phyloP scores from a whole-genome alignment of 2,329 filamentous ascomycete genomes.

The Byssochlamys sp. region DNA sequence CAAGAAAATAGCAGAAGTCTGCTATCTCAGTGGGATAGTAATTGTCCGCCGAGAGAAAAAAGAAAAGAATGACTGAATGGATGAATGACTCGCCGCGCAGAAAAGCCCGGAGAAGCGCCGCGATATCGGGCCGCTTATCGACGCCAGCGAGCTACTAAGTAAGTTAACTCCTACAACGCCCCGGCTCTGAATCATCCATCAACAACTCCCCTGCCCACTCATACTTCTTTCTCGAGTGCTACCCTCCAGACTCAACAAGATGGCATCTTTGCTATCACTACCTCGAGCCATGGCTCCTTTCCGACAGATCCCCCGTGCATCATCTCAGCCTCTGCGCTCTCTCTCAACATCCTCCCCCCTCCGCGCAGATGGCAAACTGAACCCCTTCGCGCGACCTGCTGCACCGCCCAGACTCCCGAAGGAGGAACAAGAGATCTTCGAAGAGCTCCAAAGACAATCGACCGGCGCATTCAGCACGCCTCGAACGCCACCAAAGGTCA shows the following conservation, averaged over 20 bases:
- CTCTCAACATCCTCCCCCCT: slow-evolving; percentile 1
- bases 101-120: slow-evolving; percentile 11
- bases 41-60: neutral
- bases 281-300: neutral
- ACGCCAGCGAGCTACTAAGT: slow-evolving; percentile 9
- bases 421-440: slow-evolving; percentile 81
- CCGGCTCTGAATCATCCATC: neutral
- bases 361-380: slow-evolving; percentile 17
- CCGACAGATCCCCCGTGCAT: slow-evolving; percentile 3
- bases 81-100: neutral
- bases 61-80: neutral
- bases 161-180: neutral
- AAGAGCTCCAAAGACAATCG: slow-evolving; percentile 68
- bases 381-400: slow-evolving; percentile 42
- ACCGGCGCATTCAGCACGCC: slow-evolving; percentile 69
- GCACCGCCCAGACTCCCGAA: slow-evolving; percentile 78
- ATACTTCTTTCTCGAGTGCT: neutral
- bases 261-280: neutral
- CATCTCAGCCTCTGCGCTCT: slow-evolving; percentile 16
- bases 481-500: slow-evolving; percentile 33
- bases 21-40: neutral
- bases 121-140: slow-evolving; percentile 17
- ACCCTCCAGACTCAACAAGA: neutral
- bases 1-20: neutral
- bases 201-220: neutral